These are phyloP conservation scores for Parietaria judaica DNA, from an alignment of 306 rosid genomes.

Conservation along the genomic window DNA sequence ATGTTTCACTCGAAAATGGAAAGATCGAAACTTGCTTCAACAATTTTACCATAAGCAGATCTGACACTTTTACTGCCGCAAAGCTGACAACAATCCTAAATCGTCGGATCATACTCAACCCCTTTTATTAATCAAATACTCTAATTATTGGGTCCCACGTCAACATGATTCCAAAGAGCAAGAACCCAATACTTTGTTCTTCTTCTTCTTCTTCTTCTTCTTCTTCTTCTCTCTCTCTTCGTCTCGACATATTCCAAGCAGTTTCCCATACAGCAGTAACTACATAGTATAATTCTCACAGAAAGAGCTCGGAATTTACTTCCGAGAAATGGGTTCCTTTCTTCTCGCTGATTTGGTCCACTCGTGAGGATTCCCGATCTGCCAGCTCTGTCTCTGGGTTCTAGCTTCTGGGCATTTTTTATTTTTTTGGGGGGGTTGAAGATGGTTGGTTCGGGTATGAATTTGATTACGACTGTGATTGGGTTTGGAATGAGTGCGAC, in stretches of 20 bases:
- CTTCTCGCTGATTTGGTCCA: conserved; percentile 24
- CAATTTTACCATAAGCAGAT: too few species aligned
- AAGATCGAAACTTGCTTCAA: too few species aligned
- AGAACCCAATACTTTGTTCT: conserved; percentile 21
- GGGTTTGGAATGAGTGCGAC: conserved; percentile 97
- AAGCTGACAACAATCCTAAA: conserved; percentile 21
- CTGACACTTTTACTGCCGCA: conserved; percentile 34
- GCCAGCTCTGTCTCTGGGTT: conserved; percentile 12
- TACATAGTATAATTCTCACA: conserved; percentile 34
- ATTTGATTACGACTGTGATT: conserved; percentile 63
- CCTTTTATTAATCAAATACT: neutral
- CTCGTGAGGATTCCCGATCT: neutral
- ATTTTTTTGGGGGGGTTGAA: conserved; percentile 3
- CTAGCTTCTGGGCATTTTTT: conserved; percentile 21
- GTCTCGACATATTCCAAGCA: conserved; percentile 25
- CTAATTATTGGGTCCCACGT: conserved; percentile 32
- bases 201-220: conserved; percentile 15
- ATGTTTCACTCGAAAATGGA: too few species aligned
- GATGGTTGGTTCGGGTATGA: conserved; percentile 43
- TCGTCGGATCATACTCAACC: conserved; percentile 30
- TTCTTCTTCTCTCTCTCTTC: conserved; percentile 26
- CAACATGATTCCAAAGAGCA: conserved; percentile 40
- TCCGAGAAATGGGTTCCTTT: conserved; percentile 22
- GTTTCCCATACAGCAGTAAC: conserved; percentile 4
- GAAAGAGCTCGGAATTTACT: conserved; percentile 38